These are phyloP conservation scores for Pseudogymnoascus sp. DNA, from an alignment of 2,329 filamentous ascomycete species.

Conservation along the genomic window DNA sequence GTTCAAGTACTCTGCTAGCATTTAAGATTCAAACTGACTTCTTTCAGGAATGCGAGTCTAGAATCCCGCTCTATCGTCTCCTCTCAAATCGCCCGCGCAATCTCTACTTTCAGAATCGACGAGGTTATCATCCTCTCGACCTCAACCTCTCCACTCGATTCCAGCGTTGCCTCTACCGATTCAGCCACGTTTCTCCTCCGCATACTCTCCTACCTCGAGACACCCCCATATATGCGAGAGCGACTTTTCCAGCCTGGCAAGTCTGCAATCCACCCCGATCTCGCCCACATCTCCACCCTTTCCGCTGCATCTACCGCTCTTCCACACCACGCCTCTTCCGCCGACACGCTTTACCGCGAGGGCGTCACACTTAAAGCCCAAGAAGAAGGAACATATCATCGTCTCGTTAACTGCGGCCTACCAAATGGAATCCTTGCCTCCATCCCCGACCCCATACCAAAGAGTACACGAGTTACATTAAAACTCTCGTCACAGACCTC, in stretches of 20 bases:
- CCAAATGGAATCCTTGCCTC: slow-evolving; percentile 7
- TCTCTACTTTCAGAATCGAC: slow-evolving; percentile 77
- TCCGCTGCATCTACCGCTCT: not conserved
- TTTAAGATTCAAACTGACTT: not conserved
- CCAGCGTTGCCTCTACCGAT: slow-evolving; percentile 40
- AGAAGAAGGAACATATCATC: not conserved
- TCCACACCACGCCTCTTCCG: slow-evolving; percentile 70
- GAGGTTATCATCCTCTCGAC: slow-evolving; percentile 72
- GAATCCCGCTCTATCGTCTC: slow-evolving; percentile 69
- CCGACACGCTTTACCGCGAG: slow-evolving; percentile 71
- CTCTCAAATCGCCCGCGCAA: slow-evolving; percentile 70
- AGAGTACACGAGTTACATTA: slow-evolving; percentile 67
- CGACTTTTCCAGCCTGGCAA: slow-evolving; percentile 53
- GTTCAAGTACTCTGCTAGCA: slow-evolving; percentile 19
- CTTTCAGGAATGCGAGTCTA: slow-evolving; percentile 14
- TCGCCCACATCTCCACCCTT: not conserved
- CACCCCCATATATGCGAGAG: slow-evolving; percentile 73
- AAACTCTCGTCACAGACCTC: slow-evolving; percentile 40
- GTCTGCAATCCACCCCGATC: slow-evolving; percentile 1
- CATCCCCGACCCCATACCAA: slow-evolving; percentile 46
- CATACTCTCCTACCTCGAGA: slow-evolving; percentile 73
- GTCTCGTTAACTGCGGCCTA: slow-evolving; percentile 13
- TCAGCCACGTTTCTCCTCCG: slow-evolving; percentile 75
- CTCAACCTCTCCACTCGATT: slow-evolving; percentile 20
- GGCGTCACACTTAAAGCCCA: slow-evolving; percentile 53